Evolutionary conservation across 2,329 filamentous ascomycete species (phyloP), one percentile per base, ranked within the genome.

Genomic region (Rhynchosporium secalis): DNA sequence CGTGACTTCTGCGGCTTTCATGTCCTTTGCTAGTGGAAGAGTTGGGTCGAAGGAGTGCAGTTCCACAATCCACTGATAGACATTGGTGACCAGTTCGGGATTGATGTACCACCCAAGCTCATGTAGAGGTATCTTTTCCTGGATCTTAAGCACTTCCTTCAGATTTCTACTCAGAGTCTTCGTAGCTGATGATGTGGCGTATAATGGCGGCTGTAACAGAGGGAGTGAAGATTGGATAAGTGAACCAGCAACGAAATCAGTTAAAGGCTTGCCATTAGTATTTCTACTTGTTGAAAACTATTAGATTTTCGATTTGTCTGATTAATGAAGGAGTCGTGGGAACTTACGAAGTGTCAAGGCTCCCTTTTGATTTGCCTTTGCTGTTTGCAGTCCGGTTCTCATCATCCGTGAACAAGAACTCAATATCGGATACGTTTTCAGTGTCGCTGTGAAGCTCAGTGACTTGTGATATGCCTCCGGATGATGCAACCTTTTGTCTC

Each of bases 31-130:
- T 0, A 97, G 79, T 0, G 89, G 90, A 0, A 95, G 79, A 1
- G 77, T 73, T 0, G 77, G 66, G 29, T 92, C 88, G 70, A 96
- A 96, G 48, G 88, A 91, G 74, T 96, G 93, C 1, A 97, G 78
- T 74, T 96, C 90, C 5, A 96, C 86, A 62, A 96, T 92, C 92
- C 92, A 96, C 71, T 96, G 92, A 71, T 95, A 96, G 43, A 93
- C 78, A 56, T 84, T 82, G 5, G 79, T 78, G 13, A 81, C 77
- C 20, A 71, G 43, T 9, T 79, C 76, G 54, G 82, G 80, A 70
- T 96, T 84, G 60, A 96, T 86, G 71, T 91, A 92, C 92, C 92
- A 96, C 15, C 93, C 93, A 0, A 96, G 81, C 63, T 89, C 83
- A 63, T 87, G 81, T 1, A 84, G 73, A 0, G 85, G 82, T 0